Base-by-base conservation (phyloP, 495 filamentous ascomycete species). In the Parmelia sp. region DNA sequence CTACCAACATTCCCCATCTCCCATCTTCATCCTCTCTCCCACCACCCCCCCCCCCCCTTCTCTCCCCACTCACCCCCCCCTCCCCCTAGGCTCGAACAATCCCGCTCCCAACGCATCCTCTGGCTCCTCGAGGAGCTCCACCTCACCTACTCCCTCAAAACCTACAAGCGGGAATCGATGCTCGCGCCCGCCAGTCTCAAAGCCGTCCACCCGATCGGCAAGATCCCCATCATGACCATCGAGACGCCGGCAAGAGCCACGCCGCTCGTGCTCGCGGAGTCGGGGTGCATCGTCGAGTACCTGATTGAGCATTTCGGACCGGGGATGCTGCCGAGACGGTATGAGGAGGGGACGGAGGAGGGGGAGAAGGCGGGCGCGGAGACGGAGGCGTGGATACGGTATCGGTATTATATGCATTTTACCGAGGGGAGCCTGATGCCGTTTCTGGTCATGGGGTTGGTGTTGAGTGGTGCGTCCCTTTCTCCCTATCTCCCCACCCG, bases 51-150 rank as follows among this genome's bases (percentile, higher is more conserved):
- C 14, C 14, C n/a, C 12, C 2, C 0, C 23, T 14, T 10, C 23
- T 4, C 29, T 27, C 12, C 11, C 40, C 10, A 25, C 29, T 15
- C 31, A 31, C 17, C 23, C 31, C 19, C 19, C 21, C 40, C 58
- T 53, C 39, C 40, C 44, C 6, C 45, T 23, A 90, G 89, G 89
- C 86, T 91, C 60, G 80, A 90, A 61, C 74, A 85, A 63, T 92
- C 89, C 47, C 90, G 92, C 63, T 84, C 89, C 59, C 90, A 96
- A 66, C 86, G 91, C 56, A 89, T 96, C 66, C 79, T 93, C 51
- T 96, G 90, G 91, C 85, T 97, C 47, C 84, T 96, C 58, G 89
- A 94, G 74, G 91, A 94, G 67, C 84, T 94, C 60, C 77, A 84
- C n/a, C 60, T 96, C 35, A 76, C 85, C 57, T 96, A 93, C 77